These are phyloP conservation scores for Eucalyptus dawsonii DNA, from an alignment of 345 rosid genomes.

Conservation along the genomic window DNA sequence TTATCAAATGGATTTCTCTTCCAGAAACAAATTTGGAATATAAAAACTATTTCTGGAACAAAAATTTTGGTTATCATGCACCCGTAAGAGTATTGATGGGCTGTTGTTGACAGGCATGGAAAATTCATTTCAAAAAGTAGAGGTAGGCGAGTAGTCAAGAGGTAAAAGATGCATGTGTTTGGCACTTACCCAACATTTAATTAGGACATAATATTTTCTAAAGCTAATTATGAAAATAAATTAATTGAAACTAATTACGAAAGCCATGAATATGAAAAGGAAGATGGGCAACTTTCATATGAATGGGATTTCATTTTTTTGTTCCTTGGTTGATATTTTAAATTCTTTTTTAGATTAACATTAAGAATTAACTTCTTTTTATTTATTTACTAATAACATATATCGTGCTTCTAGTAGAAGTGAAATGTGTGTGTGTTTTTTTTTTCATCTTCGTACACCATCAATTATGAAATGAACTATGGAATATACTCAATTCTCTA, in stretches of 20 bases:
- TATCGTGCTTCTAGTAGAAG: background rate
- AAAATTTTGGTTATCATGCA: no score
- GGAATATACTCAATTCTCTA: background rate
- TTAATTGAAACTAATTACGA: background rate
- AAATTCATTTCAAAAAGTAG: background rate
- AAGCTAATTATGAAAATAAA: background rate
- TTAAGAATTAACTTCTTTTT: background rate
- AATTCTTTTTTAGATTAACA: background rate
- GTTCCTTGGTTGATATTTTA: background rate
- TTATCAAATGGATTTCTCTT: no score
- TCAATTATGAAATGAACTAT: background rate
- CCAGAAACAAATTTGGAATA: no score
- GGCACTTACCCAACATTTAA: background rate
- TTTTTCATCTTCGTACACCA: background rate
- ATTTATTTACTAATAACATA: background rate
- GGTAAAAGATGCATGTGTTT: background rate
- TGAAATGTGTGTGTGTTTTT: background rate
- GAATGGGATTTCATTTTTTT: background rate
- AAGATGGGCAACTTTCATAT: background rate
- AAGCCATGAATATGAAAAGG: background rate
- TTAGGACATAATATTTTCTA: background rate
- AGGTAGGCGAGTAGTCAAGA: background rate
- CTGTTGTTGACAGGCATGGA: background rate
- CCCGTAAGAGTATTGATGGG: background rate
- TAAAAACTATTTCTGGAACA: no score